Conservation (phyloP, 257 asterid species). For the Nicotiana attenuata region DNA sequence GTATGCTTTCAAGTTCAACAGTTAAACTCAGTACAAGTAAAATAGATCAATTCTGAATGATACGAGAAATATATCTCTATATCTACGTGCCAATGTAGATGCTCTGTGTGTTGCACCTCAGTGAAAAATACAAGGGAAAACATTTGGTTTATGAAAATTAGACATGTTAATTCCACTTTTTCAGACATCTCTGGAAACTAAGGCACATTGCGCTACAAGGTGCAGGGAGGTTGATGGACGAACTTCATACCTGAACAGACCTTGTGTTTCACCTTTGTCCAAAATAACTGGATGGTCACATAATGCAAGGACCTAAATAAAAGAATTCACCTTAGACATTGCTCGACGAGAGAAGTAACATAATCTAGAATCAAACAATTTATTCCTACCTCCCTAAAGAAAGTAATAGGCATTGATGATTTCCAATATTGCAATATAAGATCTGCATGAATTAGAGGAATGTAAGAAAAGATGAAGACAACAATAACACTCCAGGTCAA, state of each 20-base stretch:
- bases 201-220: not conserved
- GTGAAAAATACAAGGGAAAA: not conserved
- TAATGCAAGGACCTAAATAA: slow-evolving; percentile 78
- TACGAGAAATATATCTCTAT: no score
- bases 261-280: slow-evolving; percentile 86
- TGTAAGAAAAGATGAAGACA: not conserved
- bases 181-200: not conserved
- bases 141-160: not conserved
- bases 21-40: no score
- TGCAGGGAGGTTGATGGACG: not conserved
- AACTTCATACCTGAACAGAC: slow-evolving; percentile 65
- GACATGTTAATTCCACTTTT: not conserved
- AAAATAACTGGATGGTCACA: slow-evolving; percentile 86
- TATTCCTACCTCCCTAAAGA: slow-evolving; percentile 78
- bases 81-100: no score
- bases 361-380: not conserved
- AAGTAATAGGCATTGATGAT: slow-evolving; percentile 90
- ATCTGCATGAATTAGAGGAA: slow-evolving; percentile 41
- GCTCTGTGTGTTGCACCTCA: no score
- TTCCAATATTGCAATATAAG: slow-evolving; percentile 84
- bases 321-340: not conserved
- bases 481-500: not conserved
- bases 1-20: no score
- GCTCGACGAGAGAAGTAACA: not conserved
- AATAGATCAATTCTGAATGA: no score